phyloP scores from a whole-genome alignment of 2,329 filamentous ascomycete genomes.

The Xylaria multiplex region DNA sequence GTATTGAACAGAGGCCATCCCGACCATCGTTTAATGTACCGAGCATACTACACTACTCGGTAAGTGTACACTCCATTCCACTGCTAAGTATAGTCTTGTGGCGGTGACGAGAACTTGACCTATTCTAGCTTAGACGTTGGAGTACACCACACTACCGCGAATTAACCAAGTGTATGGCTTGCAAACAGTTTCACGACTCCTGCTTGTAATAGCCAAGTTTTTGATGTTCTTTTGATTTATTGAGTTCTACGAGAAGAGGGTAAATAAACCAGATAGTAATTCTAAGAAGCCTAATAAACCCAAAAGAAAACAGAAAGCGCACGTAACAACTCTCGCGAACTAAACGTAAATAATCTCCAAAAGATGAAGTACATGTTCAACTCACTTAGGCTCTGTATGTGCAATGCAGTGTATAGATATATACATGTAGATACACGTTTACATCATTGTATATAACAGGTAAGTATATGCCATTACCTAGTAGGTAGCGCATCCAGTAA shows the following conservation, averaged over 20 bases:
- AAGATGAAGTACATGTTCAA: not conserved
- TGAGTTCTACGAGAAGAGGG: slow-evolving; percentile 7
- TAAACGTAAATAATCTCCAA: not conserved
- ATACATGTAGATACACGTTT: too few species aligned
- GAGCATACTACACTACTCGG: not conserved
- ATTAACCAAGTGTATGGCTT: slow-evolving; percentile 10
- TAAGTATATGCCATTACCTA: not conserved
- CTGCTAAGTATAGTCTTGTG: slow-evolving; percentile 8
- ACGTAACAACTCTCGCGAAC: not conserved
- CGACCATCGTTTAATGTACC: not conserved
- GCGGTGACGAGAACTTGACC: slow-evolving; percentile 19
- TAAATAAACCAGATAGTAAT: too few species aligned
- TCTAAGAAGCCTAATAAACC: not conserved
- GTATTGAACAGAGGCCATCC: slow-evolving; percentile 5
- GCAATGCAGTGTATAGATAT: not conserved
- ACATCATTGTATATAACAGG: too few species aligned
- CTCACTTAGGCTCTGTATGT: not conserved
- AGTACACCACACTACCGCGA: not conserved
- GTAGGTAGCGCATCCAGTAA: slow-evolving; percentile 9
- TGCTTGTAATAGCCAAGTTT: slow-evolving; percentile 11
- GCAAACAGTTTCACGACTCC: slow-evolving; percentile 11
- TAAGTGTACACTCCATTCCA: not conserved
- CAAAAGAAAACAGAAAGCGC: not conserved
- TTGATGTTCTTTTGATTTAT: not conserved
- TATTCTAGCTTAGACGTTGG: not conserved